These are phyloP conservation scores for Colletotrichum sp. DNA, from an alignment of 2,329 filamentous ascomycete species.

Conservation along the genomic window DNA sequence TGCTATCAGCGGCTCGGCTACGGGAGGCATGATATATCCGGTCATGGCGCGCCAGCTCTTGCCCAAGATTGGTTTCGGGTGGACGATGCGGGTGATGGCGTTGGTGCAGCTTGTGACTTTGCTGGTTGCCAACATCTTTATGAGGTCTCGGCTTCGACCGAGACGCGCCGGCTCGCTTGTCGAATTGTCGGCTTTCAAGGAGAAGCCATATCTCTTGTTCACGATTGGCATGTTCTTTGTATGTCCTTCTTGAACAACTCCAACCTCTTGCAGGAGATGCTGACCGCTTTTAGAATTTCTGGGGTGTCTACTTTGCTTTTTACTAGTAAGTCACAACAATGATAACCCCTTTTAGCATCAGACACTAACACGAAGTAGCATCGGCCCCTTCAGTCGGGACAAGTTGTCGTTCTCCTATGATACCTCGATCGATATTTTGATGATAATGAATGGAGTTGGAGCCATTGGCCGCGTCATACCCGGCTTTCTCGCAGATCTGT, in stretches of 20 bases:
- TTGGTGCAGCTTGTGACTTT: constrained; percentile 76
- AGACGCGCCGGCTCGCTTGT: constrained; percentile 46
- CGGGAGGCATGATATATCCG: constrained; percentile 58
- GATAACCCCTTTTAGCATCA: constrained; percentile 32
- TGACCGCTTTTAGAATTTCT: constrained; percentile 34
- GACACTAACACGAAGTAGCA: constrained; percentile 63
- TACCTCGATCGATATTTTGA: constrained; percentile 37
- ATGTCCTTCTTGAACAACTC: constrained; percentile 13
- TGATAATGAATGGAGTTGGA: constrained; percentile 45
- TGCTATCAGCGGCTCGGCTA: constrained; percentile 58
- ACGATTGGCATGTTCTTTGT: constrained; percentile 37
- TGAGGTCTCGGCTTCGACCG: constrained; percentile 27
- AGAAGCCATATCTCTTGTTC: constrained; percentile 36
- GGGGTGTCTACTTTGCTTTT: constrained; percentile 47
- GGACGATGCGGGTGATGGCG: constrained; percentile 64
- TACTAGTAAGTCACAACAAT: constrained; percentile 47
- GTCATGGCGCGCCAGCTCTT: constrained; percentile 57
- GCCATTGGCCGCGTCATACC: constrained; percentile 40
- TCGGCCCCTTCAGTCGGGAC: constrained; percentile 33
- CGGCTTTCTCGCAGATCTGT: constrained; percentile 37
- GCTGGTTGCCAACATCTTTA: constrained; percentile 55
- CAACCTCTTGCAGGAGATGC: constrained; percentile 26
- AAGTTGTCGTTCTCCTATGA: constrained; percentile 32
- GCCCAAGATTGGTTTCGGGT: constrained; percentile 58
- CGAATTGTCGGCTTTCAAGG: constrained; percentile 39